Base-by-base conservation (phyloP, 2,329 filamentous ascomycete genomes). In the Helicocarpus griseus region DNA sequence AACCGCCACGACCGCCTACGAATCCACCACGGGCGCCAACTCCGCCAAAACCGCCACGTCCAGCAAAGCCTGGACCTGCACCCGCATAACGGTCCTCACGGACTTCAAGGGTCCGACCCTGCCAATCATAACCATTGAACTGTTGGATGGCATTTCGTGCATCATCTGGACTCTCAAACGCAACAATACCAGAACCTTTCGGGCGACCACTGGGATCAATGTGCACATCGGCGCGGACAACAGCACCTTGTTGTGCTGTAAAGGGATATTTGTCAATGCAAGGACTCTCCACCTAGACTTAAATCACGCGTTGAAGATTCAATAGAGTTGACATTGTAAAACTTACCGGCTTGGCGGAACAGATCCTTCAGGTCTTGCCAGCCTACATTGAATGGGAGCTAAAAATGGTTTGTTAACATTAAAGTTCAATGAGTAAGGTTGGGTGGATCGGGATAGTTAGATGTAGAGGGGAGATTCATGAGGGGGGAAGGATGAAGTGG, bases 331-430 rank as follows among this genome's bases (percentile, higher is more conserved):
- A 56, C 49, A 48, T 35, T n/a, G 51, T n/a, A 55, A 48, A 26
- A 78, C 89, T 79, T 78, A 95, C 90, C 88, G 74, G 93, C 90
- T 80, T 96, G 90, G 66, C 93, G 87, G 79, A 98, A 98, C 60
- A 98, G 79, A 71, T 98, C 93, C 76, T 98, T 98, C 61, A 98
- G 76, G 71, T 98, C 93, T 74, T 98, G 93, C 93, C 93, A 98
- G 68, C 93, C 93, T 62, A 95, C 88, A 59, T 89, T 95, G 75
- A 90, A 98, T 19, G 93, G 93, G 61, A 98, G 87, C 93, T 98
- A 73, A 39, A 61, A 57, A 52, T 54, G 54, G 64, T 58, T 63
- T 46, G 68, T 72, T 62, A 76, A 71, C 61, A 63, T 49, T 50
- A 53, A 61, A 56, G 52, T 51, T 52, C 52, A 38, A 54, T 47